phyloP scores from a whole-genome alignment of 176 grass and related monocot genomes.

The Melocanna baccifera region DNA sequence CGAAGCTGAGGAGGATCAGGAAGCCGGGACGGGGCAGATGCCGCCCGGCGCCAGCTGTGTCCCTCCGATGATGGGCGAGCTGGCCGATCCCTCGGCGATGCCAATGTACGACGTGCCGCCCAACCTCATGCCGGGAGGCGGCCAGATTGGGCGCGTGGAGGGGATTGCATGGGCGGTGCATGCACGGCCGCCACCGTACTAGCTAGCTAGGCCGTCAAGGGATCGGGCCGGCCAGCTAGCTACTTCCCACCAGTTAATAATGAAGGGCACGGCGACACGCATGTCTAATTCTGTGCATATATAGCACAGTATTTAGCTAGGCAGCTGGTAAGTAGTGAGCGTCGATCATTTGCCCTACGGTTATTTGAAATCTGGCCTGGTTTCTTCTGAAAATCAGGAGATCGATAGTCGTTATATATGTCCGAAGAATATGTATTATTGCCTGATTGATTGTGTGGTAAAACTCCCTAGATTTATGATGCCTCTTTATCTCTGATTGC shows the following conservation, averaged over 20 bases:
- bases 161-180: too few relatives aligned
- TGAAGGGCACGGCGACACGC: not conserved
- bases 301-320: too few relatives aligned
- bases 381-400: not conserved
- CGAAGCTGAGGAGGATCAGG: conserved; percentile 21
- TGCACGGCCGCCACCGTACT: too few relatives aligned
- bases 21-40: not conserved
- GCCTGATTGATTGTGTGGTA: not conserved
- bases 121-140: too few relatives aligned
- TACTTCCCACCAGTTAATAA: not conserved
- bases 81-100: too few relatives aligned
- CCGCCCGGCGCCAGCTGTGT: too few relatives aligned
- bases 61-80: too few relatives aligned
- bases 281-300: not conserved
- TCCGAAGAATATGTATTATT: not conserved
- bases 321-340: not conserved
- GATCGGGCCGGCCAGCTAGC: not conserved
- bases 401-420: not conserved
- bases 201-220: not conserved
- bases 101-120: too few relatives aligned
- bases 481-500: not conserved
- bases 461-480: not conserved
- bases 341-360: not conserved
- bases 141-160: too few relatives aligned
- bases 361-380: not conserved